These are phyloP conservation scores for Eucalyptus cladocalyx DNA, from an alignment of 345 rosid genomes.

Conservation along the genomic window DNA sequence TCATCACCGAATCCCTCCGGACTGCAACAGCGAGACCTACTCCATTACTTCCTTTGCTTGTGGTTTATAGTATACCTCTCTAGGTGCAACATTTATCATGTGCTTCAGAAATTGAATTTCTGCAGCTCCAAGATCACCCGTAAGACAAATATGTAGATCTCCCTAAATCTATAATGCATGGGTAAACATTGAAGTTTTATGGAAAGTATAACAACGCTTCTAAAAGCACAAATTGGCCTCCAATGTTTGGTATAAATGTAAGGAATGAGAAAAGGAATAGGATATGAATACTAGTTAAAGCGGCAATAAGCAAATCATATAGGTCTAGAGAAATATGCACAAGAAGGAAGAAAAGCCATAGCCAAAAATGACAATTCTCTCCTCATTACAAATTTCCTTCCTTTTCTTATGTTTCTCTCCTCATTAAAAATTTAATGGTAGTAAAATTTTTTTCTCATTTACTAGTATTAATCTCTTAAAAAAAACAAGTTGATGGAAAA, in stretches of 20 bases:
- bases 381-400: neutral
- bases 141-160: slow-evolving; percentile 84
- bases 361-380: neutral
- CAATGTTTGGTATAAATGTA: neutral
- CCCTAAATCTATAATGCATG: slow-evolving; percentile 63
- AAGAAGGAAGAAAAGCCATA: neutral
- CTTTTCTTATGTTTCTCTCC: no score
- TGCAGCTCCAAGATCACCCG: slow-evolving; percentile 98
- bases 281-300: neutral
- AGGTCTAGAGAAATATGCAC: neutral
- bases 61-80: slow-evolving; percentile 88
- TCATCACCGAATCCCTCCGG: slow-evolving; percentile 82
- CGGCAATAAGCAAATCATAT: neutral
- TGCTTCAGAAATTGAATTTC: slow-evolving; percentile 97
- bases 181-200: neutral
- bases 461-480: neutral
- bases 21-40: slow-evolving; percentile 97
- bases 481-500: neutral
- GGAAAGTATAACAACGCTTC: neutral
- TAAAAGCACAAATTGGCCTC: neutral
- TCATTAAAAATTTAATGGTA: neutral
- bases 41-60: slow-evolving; percentile 95
- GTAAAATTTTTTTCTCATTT: neutral
- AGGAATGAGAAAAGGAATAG: neutral
- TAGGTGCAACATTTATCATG: slow-evolving; percentile 83